Conservation (phyloP, 768 basidiomycete genomes). For the Phaffia tasmanica region DNA sequence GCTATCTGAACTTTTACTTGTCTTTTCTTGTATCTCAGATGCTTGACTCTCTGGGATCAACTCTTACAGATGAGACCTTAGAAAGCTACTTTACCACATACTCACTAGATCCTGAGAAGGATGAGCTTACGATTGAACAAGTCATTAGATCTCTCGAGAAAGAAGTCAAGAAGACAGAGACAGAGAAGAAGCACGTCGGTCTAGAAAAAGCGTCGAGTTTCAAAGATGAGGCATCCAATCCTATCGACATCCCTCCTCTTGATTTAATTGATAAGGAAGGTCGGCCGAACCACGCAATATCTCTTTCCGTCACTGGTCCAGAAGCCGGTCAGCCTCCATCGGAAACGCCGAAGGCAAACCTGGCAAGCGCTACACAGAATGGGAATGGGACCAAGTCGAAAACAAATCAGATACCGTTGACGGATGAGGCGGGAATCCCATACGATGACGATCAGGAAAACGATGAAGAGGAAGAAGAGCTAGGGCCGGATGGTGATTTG, state of each 20-base stretch:
- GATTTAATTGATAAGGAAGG: constrained; percentile 7
- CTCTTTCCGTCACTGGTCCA: constrained; percentile 14
- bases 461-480: constrained; percentile 32
- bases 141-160: constrained; percentile 73
- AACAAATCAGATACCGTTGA: constrained; percentile 4
- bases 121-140: constrained; percentile 67
- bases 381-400: constrained; percentile 4
- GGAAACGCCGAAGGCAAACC: neutral
- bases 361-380: neutral
- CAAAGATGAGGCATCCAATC: neutral
- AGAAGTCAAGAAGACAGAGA: constrained; percentile 60
- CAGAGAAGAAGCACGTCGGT: constrained; percentile 50
- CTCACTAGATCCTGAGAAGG: constrained; percentile 53
- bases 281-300: neutral
- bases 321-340: constrained; percentile 1
- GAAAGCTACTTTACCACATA: constrained; percentile 66
- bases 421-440: constrained; percentile 16
- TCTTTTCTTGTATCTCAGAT: constrained; percentile 48
- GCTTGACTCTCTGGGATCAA: constrained; percentile 94
- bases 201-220: neutral
- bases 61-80: constrained; percentile 66
- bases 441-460: constrained; percentile 5
- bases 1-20: neutral
- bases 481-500: constrained; percentile 36
- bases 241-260: constrained; percentile 1